Evolutionary conservation across 1,284 basidiomycete species (phyloP), one percentile per base, ranked within the genome.

Genomic region (Schizophyllum commune): DNA sequence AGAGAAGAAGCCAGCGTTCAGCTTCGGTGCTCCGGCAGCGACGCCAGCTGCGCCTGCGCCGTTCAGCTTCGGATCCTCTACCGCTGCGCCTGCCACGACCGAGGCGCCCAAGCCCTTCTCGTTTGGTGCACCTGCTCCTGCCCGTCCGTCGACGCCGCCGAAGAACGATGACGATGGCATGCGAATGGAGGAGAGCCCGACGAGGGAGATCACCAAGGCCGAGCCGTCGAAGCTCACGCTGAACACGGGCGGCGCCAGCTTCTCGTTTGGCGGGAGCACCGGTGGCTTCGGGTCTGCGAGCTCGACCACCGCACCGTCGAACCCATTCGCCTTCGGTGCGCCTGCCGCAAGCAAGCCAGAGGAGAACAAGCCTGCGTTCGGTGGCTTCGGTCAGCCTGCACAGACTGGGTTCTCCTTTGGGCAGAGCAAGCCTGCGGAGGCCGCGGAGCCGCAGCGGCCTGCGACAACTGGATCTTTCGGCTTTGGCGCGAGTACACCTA

Each of bases 171-270:
- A 81, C 56, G 77, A 82, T 60, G 86, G 85, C 64, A 80, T 85
- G 66, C 80, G 73, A 56, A 88, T 88, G 86, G 86, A 88, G 56
- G 86, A 88, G 71, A 88, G 86, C 64, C 86, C 86, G 1, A 82
- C 78, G 3, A 77, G 86, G 61, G 68, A 62, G 70, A 60, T 63
- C 68, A 65, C 73, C 68, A 69, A 73, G 66, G 65, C 72, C 22
- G 68, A 68, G 62, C 65, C 73, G 32, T 27, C 53, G 15, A 74
- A 73, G 61, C 76, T 75, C 19, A 74, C 73, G 1, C 68, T 77
- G n/a, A 73, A 68, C 51, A 60, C 61, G 21, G 58, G 58, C n/a
- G 61, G 62, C 21, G 34, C 60, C 56, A 70, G 69, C 22, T 85
- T 84, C 62, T 71, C 79, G 0, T 85, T 84, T 56, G 64, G 55